Evolutionary conservation across 805 yeast species (phyloP).

Genomic region (Saccharomycopsis malanga): DNA sequence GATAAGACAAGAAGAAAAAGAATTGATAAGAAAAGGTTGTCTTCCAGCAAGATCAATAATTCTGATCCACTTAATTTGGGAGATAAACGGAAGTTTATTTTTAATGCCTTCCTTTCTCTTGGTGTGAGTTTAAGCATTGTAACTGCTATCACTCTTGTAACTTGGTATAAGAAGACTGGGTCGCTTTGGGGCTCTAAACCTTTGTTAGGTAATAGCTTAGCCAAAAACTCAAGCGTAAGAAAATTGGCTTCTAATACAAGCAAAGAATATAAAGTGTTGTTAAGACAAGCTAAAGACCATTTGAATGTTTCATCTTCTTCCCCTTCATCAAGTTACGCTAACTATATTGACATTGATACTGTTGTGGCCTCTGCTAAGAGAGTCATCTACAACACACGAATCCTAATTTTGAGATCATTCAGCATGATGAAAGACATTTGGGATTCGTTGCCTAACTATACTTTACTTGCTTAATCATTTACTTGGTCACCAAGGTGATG

Average conservation of each 20-base stretch:
- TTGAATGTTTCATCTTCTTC: too few species aligned
- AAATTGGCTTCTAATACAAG: too few species aligned
- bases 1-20: conserved; percentile 5
- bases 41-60: conserved; percentile 16
- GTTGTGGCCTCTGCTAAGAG: conserved; percentile 10
- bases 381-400: conserved; percentile 10
- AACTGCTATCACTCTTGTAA: conserved; percentile 14
- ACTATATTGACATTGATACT: too few species aligned
- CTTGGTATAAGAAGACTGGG: conserved; percentile 6
- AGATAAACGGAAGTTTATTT: conserved; percentile 10
- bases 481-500: too few species aligned
- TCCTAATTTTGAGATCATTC: conserved; percentile 6
- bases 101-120: conserved; percentile 9
- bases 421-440: conserved; percentile 6
- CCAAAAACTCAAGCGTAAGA: too few species aligned
- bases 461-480: too few species aligned
- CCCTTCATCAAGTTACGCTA: too few species aligned
- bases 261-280: too few species aligned
- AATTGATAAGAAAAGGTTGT: conserved; percentile 12
- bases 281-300: neutral
- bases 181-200: too few species aligned
- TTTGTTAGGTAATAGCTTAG: too few species aligned
- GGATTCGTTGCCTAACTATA: neutral
- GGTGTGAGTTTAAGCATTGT: conserved; percentile 19
- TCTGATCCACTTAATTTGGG: conserved; percentile 13